Conservation (phyloP, 352 stramenopile genomes). For the Phytophthora tubulina region DNA sequence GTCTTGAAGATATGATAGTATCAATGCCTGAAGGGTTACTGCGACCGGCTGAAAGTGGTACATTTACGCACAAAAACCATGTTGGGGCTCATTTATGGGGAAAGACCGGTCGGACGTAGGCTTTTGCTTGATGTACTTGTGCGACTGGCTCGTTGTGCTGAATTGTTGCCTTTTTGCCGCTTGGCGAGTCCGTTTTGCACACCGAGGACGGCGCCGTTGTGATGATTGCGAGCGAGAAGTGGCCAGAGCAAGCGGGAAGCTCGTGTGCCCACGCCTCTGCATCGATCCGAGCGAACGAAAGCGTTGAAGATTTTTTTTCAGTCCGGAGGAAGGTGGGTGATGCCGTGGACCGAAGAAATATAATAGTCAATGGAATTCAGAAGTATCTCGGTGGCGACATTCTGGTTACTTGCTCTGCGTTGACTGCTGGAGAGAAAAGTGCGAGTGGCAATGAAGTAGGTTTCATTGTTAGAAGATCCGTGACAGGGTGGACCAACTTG, state of each 20-base stretch:
- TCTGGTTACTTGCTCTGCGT: background rate
- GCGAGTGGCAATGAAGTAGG: background rate
- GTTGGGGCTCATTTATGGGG: constrained; percentile 37
- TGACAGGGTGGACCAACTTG: background rate
- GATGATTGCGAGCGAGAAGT: constrained; percentile 25
- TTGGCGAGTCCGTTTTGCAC: constrained; percentile 18
- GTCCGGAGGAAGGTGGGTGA: constrained; percentile 15
- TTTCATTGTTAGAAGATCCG: background rate
- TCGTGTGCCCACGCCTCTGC: constrained; percentile 13
- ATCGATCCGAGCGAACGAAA: background rate
- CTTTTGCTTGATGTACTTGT: constrained; percentile 2
- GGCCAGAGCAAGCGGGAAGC: constrained; percentile 15
- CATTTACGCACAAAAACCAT: constrained; percentile 11
- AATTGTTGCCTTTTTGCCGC: constrained; percentile 19
- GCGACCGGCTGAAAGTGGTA: constrained; percentile 32
- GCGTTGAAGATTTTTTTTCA: constrained; percentile 1
- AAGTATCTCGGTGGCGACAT: constrained; percentile 17
- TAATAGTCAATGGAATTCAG: constrained; percentile 27
- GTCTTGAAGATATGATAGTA: background rate
- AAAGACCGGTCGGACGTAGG: constrained; percentile 25
- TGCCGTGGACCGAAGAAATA: constrained; percentile 13
- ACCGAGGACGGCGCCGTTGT: constrained; percentile 8
- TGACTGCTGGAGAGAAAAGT: constrained; percentile 1
- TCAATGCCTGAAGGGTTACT: background rate
- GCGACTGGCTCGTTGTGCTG: constrained; percentile 14